Evolutionary conservation across 441 rosid species (phyloP).

Genomic region (Gossypium aridum): DNA sequence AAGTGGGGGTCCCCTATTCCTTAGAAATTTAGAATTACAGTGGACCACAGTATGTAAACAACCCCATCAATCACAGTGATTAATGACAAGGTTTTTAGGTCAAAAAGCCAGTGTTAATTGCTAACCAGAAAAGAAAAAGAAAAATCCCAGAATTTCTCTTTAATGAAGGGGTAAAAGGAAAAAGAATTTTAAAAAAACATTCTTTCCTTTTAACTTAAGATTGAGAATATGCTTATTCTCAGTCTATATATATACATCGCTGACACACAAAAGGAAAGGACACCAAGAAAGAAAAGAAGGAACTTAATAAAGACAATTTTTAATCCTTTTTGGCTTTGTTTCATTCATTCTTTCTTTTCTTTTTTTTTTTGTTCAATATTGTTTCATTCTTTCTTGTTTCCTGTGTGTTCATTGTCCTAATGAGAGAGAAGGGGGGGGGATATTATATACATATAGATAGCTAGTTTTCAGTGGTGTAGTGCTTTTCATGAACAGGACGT

Average conservation of each 20-base stretch:
- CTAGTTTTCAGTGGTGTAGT: background rate
- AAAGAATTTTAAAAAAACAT: background rate
- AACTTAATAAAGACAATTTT: background rate
- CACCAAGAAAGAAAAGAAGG: background rate
- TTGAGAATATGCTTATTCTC: slow-evolving; percentile 1
- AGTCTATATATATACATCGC: background rate
- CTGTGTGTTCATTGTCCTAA: background rate
- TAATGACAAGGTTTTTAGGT: background rate
- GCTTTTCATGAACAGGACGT: background rate
- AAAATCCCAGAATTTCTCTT: background rate
- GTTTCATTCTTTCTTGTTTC: background rate
- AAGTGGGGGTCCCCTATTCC: slow-evolving; percentile 14
- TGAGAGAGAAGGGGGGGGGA: background rate
- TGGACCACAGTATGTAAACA: slow-evolving; percentile 18
- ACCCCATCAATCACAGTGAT: background rate
- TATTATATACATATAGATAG: too few relatives aligned
- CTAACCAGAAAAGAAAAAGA: background rate
- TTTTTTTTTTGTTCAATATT: too few relatives aligned
- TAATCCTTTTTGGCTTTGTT: background rate
- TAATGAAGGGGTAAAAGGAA: background rate
- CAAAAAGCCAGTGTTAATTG: background rate
- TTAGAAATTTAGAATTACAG: background rate
- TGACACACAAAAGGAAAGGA: background rate
- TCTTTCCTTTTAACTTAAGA: background rate
- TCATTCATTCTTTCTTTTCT: background rate